These are phyloP conservation scores for Trypanosoma platydactyli DNA, from an alignment of 208 protist species.

Conservation along the genomic window DNA sequence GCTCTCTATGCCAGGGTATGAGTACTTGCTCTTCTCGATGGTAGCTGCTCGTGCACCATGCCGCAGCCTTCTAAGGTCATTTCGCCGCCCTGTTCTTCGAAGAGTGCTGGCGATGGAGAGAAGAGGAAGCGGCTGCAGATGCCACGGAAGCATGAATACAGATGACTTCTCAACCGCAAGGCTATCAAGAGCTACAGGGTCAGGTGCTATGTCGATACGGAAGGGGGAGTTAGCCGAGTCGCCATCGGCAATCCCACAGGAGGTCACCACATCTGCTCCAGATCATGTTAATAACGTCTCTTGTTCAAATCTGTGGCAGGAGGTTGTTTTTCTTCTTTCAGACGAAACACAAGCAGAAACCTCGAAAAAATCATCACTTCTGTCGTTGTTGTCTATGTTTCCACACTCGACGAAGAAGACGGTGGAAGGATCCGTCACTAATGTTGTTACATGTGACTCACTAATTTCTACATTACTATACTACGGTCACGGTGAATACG, in stretches of 20 bases:
- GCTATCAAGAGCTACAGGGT: not conserved
- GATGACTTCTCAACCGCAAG: not conserved
- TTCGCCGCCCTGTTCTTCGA: not conserved
- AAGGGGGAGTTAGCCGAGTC: not conserved
- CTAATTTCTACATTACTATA: slow-evolving; percentile 33
- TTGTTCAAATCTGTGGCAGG: slow-evolving; percentile 17
- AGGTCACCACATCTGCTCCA: not conserved
- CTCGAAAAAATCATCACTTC: not conserved
- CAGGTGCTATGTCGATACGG: not conserved
- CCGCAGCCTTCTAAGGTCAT: slow-evolving; percentile 4
- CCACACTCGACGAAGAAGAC: not conserved
- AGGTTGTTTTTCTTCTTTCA: slow-evolving; percentile 15
- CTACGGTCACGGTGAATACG: slow-evolving; percentile 26
- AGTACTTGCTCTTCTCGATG: slow-evolving; percentile 2
- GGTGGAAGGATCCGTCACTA: not conserved
- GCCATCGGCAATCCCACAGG: not conserved
- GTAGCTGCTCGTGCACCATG: not conserved
- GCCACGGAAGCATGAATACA: slow-evolving; percentile 4
- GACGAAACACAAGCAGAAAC: not conserved
- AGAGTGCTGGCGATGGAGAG: not conserved
- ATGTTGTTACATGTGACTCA: slow-evolving; percentile 7
- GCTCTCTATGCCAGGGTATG: not conserved
- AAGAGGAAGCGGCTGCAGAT: not conserved
- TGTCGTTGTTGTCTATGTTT: not conserved
- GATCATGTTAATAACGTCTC: slow-evolving; percentile 1